Percentiles rank a stretch among this genome's conserved stretches.
Evolutionary conservation across 2,329 filamentous ascomycete species (phyloP).

Genomic region (Dendryphion nanum): DNA sequence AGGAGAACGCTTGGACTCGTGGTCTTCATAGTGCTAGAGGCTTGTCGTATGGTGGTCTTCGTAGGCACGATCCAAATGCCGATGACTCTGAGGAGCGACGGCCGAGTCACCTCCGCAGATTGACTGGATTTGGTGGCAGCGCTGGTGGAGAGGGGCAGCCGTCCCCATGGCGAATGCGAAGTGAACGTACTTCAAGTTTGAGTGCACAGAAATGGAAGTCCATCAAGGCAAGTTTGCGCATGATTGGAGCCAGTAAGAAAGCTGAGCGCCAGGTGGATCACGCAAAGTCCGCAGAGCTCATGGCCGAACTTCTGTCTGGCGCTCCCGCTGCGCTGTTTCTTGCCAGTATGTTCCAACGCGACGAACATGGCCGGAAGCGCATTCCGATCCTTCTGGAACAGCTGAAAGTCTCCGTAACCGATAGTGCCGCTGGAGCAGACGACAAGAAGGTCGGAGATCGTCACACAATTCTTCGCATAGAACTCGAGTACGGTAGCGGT

Average conservation of each 20-base stretch:
- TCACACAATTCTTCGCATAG: constrained; percentile 85
- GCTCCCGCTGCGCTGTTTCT: constrained; percentile 91
- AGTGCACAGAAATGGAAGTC: constrained; percentile 84
- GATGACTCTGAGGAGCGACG: constrained; percentile 38
- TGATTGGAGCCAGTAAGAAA: constrained; percentile 74
- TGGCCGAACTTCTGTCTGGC: constrained; percentile 90
- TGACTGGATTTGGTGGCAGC: constrained; percentile 46
- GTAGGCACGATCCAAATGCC: constrained; percentile 32
- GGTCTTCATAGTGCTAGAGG: constrained; percentile 49
- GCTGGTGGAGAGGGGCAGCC: constrained; percentile 39
- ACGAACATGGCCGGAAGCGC: constrained; percentile 91
- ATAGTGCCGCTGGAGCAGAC: constrained; percentile 55
- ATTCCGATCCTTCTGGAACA: constrained; percentile 96
- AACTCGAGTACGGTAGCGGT: constrained; percentile 93
- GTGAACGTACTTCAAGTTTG: constrained; percentile 47
- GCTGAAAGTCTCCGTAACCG: constrained; percentile 81
- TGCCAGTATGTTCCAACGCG: constrained; percentile 95
- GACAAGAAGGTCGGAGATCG: constrained; percentile 52
- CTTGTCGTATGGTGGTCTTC: constrained; percentile 44
- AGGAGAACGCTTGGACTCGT: constrained; percentile 46
- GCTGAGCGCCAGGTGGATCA: constrained; percentile 85
- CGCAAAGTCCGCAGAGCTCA: constrained; percentile 91
- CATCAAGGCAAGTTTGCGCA: constrained; percentile 83
- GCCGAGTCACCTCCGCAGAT: constrained; percentile 46
- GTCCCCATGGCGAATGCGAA: constrained; percentile 44